These are phyloP conservation scores for Leucogyrophana mollusca DNA, from an alignment of 768 basidiomycete genomes.

Conservation along the genomic window DNA sequence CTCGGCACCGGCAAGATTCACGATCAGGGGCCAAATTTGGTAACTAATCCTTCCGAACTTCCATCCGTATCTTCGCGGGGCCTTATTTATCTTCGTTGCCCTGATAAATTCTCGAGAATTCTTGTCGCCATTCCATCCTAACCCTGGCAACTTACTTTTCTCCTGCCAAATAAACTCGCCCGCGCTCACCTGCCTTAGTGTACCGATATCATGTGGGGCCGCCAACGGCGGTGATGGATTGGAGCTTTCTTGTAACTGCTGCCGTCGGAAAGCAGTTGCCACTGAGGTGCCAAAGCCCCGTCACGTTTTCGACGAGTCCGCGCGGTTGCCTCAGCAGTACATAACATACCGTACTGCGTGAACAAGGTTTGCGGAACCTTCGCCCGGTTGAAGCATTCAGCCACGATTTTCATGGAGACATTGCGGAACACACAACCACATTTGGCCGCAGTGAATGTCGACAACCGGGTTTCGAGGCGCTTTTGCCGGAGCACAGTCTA, in stretches of 20 bases:
- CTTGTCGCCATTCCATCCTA: conserved; percentile 8
- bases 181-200: neutral
- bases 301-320: too few species aligned
- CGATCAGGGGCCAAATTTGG: conserved; percentile 35
- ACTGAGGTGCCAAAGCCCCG: too few species aligned
- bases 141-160: conserved; percentile 8
- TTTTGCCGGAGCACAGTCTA: too few species aligned
- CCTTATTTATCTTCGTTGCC: conserved; percentile 25
- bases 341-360: too few species aligned
- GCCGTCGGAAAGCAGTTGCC: too few species aligned
- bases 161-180: conserved; percentile 1
- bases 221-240: too few species aligned
- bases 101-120: conserved; percentile 15
- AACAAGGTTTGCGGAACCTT: conserved; percentile 12
- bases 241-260: too few species aligned
- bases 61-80: conserved; percentile 35
- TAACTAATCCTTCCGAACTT: conserved; percentile 39
- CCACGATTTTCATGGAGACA: conserved; percentile 16
- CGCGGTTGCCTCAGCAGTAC: too few species aligned
- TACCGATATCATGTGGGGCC: neutral
- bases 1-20: conserved; percentile 48
- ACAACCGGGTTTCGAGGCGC: too few species aligned
- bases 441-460: neutral
- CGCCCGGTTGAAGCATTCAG: conserved; percentile 10
- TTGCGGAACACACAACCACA: conserved; percentile 10